Base-by-base conservation (phyloP, 441 rosid species). In the Gossypium gossypioides region DNA sequence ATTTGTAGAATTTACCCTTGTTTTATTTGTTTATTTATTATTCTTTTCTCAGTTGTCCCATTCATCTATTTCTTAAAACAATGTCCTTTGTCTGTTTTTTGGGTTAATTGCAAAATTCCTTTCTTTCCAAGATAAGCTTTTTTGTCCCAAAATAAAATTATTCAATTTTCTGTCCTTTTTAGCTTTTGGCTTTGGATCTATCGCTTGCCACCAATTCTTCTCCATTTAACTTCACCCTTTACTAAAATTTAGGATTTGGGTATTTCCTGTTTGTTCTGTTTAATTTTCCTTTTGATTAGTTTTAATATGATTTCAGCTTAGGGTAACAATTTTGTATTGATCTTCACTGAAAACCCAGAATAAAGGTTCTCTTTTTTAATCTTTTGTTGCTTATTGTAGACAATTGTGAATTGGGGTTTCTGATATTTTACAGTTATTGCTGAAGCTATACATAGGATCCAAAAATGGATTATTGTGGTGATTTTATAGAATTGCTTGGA, bases 401-500 rank as follows among this genome's bases (percentile, higher is more conserved):
- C 22, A 52, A 19, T 19, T 72, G 6, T 29, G 34, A 29, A 29
- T 5, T 5, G 37, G 7, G 37, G 7, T 32, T 32, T 32, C 7
- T 32, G 37, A 32, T 32, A 5, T 32, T 32, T 32, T 32, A 32
- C 37, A 32, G 22, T 12, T 59, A 27, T 59, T 52, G 50, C 40
- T 62, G 76, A 55, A 68, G 74, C 56, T 58, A 58, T 22, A 46
- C 22, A 48, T 57, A 27, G 16, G 54, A 42, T 25, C 59, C 65
- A 67, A 64, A 32, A 13, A 81, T 76, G 87, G 82, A 74, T 46
- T 52, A n/a, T 51, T 19, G 74, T 16, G 69, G 77, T 12, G 86
- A 84, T 78, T 79, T 84, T 54, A 40, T 82, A 50, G 61, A 75
- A 37, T 72, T 69, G 68, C 86, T 84, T 58, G 89, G 81, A 60